Evolutionary conservation across 129 eudicot genomes (phyloP).

Genomic region (Calendula officinalis): DNA sequence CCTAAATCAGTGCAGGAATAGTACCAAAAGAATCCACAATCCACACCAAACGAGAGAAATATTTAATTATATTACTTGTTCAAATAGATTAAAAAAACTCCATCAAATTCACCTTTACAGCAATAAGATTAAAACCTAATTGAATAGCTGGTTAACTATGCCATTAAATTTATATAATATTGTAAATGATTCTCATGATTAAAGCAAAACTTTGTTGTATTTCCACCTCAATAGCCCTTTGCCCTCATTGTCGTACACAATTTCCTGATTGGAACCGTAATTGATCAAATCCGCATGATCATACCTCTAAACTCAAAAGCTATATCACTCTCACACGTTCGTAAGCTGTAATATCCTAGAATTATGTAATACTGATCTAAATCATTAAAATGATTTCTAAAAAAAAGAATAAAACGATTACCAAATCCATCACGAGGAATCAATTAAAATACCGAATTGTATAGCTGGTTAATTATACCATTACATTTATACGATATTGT

Average conservation of each 20-base stretch:
- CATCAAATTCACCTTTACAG: slow-evolving; percentile 16
- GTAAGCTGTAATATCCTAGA: background rate
- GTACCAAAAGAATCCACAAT: slow-evolving; percentile 33
- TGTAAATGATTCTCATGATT: background rate
- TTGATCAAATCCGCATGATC: background rate
- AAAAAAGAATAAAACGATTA: background rate
- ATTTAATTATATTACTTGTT: slow-evolving; percentile 36
- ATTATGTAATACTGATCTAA: background rate
- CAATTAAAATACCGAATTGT: too few species aligned
- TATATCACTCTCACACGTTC: background rate
- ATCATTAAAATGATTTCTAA: background rate
- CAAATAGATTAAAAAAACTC: slow-evolving; percentile 18
- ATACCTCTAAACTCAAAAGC: slow-evolving; percentile 3
- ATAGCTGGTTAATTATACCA: too few species aligned
- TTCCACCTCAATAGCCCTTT: background rate
- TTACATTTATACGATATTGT: too few species aligned
- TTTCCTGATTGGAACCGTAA: slow-evolving; percentile 6
- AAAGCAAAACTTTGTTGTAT: background rate
- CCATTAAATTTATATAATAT: background rate
- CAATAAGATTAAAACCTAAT: slow-evolving; percentile 9
- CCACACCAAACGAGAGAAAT: slow-evolving; percentile 38
- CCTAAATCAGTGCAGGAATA: too few species aligned
- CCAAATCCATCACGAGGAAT: background rate
- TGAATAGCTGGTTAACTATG: background rate
- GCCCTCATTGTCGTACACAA: slow-evolving; percentile 11